Conservation (phyloP, 2,329 filamentous ascomycete species). For the Paracamarosporium sp. region DNA sequence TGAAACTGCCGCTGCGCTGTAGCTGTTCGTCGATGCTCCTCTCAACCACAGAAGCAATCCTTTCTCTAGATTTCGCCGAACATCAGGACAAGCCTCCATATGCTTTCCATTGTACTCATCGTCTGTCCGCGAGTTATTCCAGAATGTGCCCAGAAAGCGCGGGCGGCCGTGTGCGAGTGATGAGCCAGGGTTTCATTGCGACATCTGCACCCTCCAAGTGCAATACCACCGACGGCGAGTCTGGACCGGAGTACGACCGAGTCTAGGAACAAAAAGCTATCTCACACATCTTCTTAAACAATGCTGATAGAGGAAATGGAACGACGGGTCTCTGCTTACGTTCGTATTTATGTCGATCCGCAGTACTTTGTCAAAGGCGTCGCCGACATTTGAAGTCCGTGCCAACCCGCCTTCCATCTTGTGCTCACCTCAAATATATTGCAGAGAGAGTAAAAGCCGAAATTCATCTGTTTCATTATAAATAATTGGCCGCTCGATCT, state of each 20-base stretch:
- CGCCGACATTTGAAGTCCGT: no score
- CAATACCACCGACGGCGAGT: background rate
- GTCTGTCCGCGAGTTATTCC: background rate
- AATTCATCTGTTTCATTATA: no score
- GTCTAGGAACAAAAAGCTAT: background rate
- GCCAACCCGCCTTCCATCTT: no score
- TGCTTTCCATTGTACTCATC: background rate
- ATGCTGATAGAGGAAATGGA: no score
- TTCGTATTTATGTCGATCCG: no score
- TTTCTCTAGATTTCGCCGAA: background rate
- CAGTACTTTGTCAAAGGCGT: no score
- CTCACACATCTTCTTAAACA: no score
- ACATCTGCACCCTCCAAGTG: background rate
- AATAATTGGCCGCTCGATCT: no score
- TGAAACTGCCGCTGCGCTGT: background rate
- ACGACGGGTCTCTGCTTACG: no score
- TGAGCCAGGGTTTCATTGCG: background rate
- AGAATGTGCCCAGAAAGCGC: background rate
- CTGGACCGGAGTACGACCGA: background rate
- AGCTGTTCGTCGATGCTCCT: background rate
- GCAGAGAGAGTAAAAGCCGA: no score
- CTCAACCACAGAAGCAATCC: background rate
- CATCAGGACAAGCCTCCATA: background rate
- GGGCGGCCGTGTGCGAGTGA: background rate
- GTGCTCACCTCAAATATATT: no score